Evolutionary conservation across 768 basidiomycete species (phyloP).

Genomic region (Tylopilus intermedius): DNA sequence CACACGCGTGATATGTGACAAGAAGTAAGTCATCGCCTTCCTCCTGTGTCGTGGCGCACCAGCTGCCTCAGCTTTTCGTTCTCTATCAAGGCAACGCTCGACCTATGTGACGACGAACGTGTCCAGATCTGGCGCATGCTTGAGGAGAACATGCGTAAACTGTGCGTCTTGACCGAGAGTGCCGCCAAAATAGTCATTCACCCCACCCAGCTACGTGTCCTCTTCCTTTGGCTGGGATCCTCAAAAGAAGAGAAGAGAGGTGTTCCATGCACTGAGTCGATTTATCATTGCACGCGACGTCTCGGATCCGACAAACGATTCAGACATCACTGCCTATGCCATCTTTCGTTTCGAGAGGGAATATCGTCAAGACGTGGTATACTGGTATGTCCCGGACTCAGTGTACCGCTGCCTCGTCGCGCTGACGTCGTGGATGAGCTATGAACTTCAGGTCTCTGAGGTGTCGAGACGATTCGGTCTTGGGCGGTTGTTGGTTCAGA

Average conservation of each 20-base stretch:
- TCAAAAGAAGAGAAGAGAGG: conserved; percentile 47
- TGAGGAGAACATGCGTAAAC: conserved; percentile 53
- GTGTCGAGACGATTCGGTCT: conserved; percentile 47
- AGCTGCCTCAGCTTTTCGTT: conserved; percentile 20
- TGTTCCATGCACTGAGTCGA: conserved; percentile 57
- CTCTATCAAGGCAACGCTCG: conserved; percentile 22
- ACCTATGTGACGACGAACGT: conserved; percentile 35
- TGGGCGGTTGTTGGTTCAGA: conserved; percentile 50
- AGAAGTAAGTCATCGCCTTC: conserved; percentile 11
- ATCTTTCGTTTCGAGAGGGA: conserved; percentile 78
- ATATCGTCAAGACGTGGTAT: conserved; percentile 52
- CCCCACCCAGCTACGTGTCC: conserved; percentile 40
- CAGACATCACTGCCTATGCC: conserved; percentile 35
- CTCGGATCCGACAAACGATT: conserved; percentile 19
- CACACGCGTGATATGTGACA: conserved; percentile 5
- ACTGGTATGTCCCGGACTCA: conserved; percentile 50
- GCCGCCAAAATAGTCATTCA: background rate
- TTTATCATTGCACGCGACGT: conserved; percentile 44
- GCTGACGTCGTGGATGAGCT: conserved; percentile 39
- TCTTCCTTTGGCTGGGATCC: conserved; percentile 71
- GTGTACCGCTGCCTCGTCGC: background rate
- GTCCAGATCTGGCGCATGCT: conserved; percentile 47
- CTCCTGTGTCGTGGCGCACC: background rate
- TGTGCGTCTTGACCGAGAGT: conserved; percentile 27
- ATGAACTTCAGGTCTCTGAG: conserved; percentile 65